A percentile compares a stretch with the other conserved stretches of the same genome.
phyloP scores from a whole-genome alignment of 192 early-diverging fungal genomes.

The Phlyctochytrium planicorne region DNA sequence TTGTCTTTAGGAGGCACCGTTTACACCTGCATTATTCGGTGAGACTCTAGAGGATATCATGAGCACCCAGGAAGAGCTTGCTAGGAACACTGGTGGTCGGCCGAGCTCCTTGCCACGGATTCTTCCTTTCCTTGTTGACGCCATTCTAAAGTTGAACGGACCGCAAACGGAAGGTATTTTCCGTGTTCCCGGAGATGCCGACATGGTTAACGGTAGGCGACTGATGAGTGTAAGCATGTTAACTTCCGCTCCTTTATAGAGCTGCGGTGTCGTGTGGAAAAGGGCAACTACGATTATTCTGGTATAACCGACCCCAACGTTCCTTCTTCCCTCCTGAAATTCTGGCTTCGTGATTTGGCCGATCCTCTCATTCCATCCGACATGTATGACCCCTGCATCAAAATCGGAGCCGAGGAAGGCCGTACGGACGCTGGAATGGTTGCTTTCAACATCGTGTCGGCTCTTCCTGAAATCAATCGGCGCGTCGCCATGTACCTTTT shows the following conservation, averaged over 20 bases:
- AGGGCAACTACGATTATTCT: constrained; percentile 68
- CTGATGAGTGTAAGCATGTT: neutral
- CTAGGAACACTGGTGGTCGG: constrained; percentile 26
- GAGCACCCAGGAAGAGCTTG: constrained; percentile 41
- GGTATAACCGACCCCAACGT: constrained; percentile 85
- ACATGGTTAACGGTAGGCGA: constrained; percentile 68
- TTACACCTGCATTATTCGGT: constrained; percentile 85
- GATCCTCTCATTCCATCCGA: constrained; percentile 85
- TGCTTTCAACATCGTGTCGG: constrained; percentile 33
- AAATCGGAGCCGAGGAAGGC: constrained; percentile 51
- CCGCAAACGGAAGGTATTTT: constrained; percentile 89
- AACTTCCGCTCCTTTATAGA: constrained; percentile 28
- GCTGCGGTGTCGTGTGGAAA: constrained; percentile 79
- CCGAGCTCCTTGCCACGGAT: constrained; percentile 73
- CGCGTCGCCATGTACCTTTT: constrained; percentile 77
- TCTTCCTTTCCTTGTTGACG: constrained; percentile 74
- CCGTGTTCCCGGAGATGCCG: constrained; percentile 90
- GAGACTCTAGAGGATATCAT: constrained; percentile 86
- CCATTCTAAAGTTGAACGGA: constrained; percentile 76
- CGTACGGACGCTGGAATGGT: constrained; percentile 44
- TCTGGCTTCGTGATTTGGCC: constrained; percentile 92
- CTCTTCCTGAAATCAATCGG: constrained; percentile 57
- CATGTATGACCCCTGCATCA: constrained; percentile 77
- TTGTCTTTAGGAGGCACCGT: constrained; percentile 67
- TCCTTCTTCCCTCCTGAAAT: constrained; percentile 85